Evolutionary conservation across 257 asterid species (phyloP), one percentile per base, ranked within the genome.

Genomic region (Fraxinus excelsior): DNA sequence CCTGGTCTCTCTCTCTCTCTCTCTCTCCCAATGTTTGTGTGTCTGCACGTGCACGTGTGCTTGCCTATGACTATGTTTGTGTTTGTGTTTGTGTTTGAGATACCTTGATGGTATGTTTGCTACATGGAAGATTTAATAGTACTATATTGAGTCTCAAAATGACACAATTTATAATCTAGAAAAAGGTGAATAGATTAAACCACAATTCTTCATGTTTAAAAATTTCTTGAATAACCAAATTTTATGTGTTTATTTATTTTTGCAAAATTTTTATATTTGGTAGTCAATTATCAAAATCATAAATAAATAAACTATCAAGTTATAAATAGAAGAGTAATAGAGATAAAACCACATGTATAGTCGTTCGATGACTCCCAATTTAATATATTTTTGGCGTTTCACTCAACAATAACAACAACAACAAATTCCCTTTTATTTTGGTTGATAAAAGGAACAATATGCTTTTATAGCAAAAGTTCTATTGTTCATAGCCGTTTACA

Each of bases 1-100:
- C 28, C 84, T 89, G 96, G 98, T 94, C 78, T 77, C 68, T 69
- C 82, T 79, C 82, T 82, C 75, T 68, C 86, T 81, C 84, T 38
- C 75, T 76, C 80, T 16, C 53, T 65, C 13, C 1, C 19, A 8
- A 18, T 72, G 53, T 71, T 34, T 40, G 71, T 67, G 66, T 68
- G 38, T 6, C 16, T 38, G 42, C 4, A 46, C 7, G 53, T 44
- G 56, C 19, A 14, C 1, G 19, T 40, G 16, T 38, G 44, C 44
- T 38, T 38, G 44, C 13, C 44, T 38, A 0, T 38, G 44, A 2
- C 44, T 38, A 9, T 37, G 42, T 37, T 37, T 37, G 49, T 40
- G 49, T 40, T 35, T 35, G 3, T 40, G 46, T 40, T 40, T 40
- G 46, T 9, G 46, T 9, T 46, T 46, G 56, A 46, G 56, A 46